Evolutionary conservation across 2,329 filamentous ascomycete species (phyloP).

Genomic region (Immersiporthe knoxdaviesiana): DNA sequence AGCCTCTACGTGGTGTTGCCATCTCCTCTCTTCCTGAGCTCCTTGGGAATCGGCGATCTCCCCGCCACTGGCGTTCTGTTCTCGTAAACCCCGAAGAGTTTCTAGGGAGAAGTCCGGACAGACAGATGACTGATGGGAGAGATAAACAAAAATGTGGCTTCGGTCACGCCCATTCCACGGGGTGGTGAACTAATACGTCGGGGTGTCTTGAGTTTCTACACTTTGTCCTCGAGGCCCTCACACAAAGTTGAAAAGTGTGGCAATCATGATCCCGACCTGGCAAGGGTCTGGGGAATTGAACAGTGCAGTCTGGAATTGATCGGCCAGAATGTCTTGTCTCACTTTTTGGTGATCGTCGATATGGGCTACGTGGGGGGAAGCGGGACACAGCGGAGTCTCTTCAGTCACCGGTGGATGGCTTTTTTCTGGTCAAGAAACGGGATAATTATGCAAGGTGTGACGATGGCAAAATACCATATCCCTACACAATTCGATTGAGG

Average conservation of each 20-base stretch:
- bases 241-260: not conserved
- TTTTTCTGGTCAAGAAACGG: not conserved
- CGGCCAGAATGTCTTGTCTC: not conserved
- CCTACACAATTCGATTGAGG: not conserved
- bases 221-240: not conserved
- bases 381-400: not conserved
- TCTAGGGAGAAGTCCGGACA: not conserved
- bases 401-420: not conserved
- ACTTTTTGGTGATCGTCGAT: not conserved
- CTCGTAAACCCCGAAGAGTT: not conserved
- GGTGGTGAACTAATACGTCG: not conserved
- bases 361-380: not conserved
- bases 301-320: conserved; percentile 1
- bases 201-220: not conserved
- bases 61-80: not conserved
- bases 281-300: not conserved
- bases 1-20: not conserved
- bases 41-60: not conserved
- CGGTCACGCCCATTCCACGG: not conserved
- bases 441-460: not conserved
- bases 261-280: not conserved
- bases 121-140: not conserved
- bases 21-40: not conserved
- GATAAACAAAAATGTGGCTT: not conserved
- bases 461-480: not conserved